Evolutionary conservation across 805 yeast genomes (phyloP).

Genomic region (Metschnikowia amazonensis): DNA sequence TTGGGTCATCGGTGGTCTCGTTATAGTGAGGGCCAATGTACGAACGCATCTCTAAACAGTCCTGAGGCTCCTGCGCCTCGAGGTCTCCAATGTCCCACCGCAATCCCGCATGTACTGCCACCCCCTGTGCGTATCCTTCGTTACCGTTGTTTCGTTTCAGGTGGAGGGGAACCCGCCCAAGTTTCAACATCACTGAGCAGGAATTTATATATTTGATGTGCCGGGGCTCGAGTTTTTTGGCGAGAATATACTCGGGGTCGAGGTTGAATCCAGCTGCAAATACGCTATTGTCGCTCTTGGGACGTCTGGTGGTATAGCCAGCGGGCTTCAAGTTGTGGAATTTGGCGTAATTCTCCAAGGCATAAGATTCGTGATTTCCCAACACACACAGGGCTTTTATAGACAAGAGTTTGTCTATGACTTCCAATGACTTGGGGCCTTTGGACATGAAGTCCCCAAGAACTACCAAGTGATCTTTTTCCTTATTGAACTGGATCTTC

Average conservation of each 20-base stretch:
- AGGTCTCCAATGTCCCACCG: conserved; percentile 57
- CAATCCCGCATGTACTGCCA: conserved; percentile 84
- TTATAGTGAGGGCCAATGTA: conserved; percentile 63
- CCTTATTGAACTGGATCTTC: conserved; percentile 43
- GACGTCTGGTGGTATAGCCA: too few species aligned
- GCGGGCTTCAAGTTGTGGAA: conserved; percentile 43
- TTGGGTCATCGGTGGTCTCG: conserved; percentile 49
- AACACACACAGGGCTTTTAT: conserved; percentile 66
- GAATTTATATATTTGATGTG: conserved; percentile 58
- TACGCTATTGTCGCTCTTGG: conserved; percentile 4
- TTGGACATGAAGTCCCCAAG: conserved; percentile 85
- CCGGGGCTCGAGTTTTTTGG: conserved; percentile 51
- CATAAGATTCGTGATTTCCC: conserved; percentile 85
- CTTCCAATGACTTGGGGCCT: conserved; percentile 72
- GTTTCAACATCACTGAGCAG: conserved; percentile 59
- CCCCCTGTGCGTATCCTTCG: conserved; percentile 32
- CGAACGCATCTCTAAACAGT: conserved; percentile 66
- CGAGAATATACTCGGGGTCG: conserved; percentile 43
- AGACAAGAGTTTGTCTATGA: conserved; percentile 53
- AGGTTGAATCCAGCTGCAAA: conserved; percentile 20
- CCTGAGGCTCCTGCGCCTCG: conserved; percentile 56
- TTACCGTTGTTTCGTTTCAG: conserved; percentile 22
- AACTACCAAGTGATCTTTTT: conserved; percentile 57
- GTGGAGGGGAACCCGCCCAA: conserved; percentile 58
- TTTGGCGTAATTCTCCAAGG: conserved; percentile 60